Base-by-base conservation (phyloP, 2,329 filamentous ascomycete species). In the Alternaria gansuensis region DNA sequence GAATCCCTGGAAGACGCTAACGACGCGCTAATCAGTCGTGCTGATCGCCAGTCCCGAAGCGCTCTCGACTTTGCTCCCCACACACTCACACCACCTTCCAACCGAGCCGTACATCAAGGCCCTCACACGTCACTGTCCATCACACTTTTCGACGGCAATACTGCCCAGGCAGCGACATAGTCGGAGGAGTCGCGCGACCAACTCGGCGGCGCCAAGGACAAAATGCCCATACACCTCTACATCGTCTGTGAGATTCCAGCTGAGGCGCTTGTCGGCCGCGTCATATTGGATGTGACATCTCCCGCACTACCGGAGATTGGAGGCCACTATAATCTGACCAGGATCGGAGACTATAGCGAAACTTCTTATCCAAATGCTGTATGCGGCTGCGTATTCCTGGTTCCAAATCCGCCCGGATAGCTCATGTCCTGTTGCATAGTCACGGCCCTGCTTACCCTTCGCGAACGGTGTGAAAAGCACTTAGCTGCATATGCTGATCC, bases 391-490 rank as follows among this genome's bases (percentile, higher is more conserved):
- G 59, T 57, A 54, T 49, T 23, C 46, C 54, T 49, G 53, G 53
- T 57, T 57, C 50, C 55, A 50, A 62, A 48, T 3, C 44, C 51
- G 51, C 49, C 54, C 51, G 46, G 45, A 59, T 37, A 51, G 56
- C 54, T 52, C 63, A 49, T 54, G 56, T 51, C 41, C 56, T 46
- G 51, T 44, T 59, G 53, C 36, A 50, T 57, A 60, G 52, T 55
- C 44, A 54, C 28, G 43, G 24, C 23, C 26, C 55, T 54, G 50
- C 59, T 58, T 57, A 44, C 56, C 66, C 51, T 51, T 43, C 51
- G 36, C 53, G 62, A 70, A 66, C 68, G 68, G 68, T 71, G 65
- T 67, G 64, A 62, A 59, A 43, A 57, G 26, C 8, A 28, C 43
- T 64, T 65, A 65, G 62, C 44, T 63, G 63, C 65, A 65, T 64